Evolutionary conservation across 192 early-diverging fungal genomes (phyloP), one percentile per base, ranked within the genome.

Genomic region (Coemansia sp.): DNA sequence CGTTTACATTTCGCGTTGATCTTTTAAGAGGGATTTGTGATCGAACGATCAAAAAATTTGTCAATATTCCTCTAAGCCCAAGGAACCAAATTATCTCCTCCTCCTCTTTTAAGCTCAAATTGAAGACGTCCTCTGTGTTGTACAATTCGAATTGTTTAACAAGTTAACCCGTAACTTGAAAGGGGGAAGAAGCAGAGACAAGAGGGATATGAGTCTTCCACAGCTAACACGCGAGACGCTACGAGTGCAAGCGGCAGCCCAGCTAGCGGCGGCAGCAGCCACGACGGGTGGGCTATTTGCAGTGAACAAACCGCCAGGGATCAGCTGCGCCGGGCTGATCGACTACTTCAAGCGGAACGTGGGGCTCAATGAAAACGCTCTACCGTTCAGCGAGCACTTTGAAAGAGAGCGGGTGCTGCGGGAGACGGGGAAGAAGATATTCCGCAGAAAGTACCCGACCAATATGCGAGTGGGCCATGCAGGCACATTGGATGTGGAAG

Each of bases 261-360:
- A 48, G 29, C 22, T 63, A 45, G 9, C 34, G 9, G 40, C 41
- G 9, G 74, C 50, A 20, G 48, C 63, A 23, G 25, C 25, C 5
- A 22, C 64, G 5, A 52, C 70, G 4, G 38, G 65, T 56, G 79
- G 79, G 17, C 25, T 81, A 38, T 72, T 81, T 20, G 74, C 79
- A 10, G 66, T 81, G 5, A 76, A 81, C 67, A 81, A 81, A 32
- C 79, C 79, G 4, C 67, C 79, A 3, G 79, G 79, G 9, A 81
- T 81, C 59, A 81, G 74, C 74, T 66, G 79, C 54, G 50, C 73
- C 0, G 79, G 74, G 1, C 41, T 81, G 10, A 61, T 81, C 3
- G 74, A 76, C 49, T 81, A 76, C 61, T 46, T 81, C 50, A 81
- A 81, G 48, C 64, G 72, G 35, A 81, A 81, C 67, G 53, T 62